phyloP scores from a whole-genome alignment of 768 basidiomycete species.

The Cytidiella melzeri region DNA sequence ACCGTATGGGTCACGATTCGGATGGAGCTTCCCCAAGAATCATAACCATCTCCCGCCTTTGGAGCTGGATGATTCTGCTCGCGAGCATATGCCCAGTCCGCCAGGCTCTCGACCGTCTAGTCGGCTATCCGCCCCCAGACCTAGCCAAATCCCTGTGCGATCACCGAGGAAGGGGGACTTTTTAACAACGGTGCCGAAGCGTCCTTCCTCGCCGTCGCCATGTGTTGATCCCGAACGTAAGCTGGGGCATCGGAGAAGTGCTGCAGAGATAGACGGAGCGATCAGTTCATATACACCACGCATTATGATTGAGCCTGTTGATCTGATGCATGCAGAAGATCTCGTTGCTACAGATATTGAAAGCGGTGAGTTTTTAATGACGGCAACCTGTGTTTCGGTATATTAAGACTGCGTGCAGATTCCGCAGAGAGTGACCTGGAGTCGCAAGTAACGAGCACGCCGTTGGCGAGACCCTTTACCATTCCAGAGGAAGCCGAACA shows the following conservation, averaged over 20 bases:
- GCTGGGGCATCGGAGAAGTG: slow-evolving; percentile 23
- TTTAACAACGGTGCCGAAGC: slow-evolving; percentile 1
- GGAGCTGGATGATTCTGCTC: slow-evolving; percentile 30
- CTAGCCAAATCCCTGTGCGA: slow-evolving; percentile 42
- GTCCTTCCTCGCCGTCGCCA: not conserved
- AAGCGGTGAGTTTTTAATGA: slow-evolving; percentile 1
- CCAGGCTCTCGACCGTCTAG: slow-evolving; percentile 17
- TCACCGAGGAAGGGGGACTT: slow-evolving; percentile 30
- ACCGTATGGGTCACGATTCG: slow-evolving; percentile 23
- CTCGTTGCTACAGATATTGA: slow-evolving; percentile 5
- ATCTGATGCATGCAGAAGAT: not conserved
- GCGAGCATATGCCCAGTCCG: slow-evolving; percentile 13
- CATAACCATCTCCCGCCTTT: slow-evolving; percentile 32
- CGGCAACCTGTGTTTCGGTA: not conserved
- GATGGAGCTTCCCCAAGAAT: slow-evolving; percentile 35
- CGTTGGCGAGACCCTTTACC: slow-evolving; percentile 16
- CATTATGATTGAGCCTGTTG: slow-evolving; percentile 11
- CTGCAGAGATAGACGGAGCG: slow-evolving; percentile 25
- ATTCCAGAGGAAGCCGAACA: slow-evolving; percentile 5
- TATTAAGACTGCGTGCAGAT: slow-evolving; percentile 18
- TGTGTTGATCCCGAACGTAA: slow-evolving; percentile 18
- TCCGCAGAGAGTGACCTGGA: slow-evolving; percentile 35
- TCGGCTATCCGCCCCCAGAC: slow-evolving; percentile 20
- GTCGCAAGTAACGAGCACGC: slow-evolving; percentile 20
- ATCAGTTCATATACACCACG: slow-evolving; percentile 20